Percentiles rank a stretch among this genome's conserved stretches.
Conservation (phyloP, 2,329 filamentous ascomycete genomes). For the Helicocarpus griseus region DNA sequence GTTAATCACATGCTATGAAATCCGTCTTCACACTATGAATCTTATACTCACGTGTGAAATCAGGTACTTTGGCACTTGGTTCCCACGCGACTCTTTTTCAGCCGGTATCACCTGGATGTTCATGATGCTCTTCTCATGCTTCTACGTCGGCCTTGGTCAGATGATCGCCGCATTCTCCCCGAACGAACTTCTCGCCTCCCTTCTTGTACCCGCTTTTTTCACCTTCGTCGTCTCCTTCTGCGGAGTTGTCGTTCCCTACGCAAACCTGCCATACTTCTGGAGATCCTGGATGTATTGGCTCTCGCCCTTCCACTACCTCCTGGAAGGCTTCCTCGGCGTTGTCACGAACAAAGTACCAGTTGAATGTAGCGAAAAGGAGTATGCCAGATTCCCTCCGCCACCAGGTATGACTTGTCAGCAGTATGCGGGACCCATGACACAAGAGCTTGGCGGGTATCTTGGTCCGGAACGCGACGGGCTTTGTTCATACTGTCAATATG, state of each 20-base stretch:
- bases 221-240: conserved; percentile 63
- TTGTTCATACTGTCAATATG: conserved; percentile 57
- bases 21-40: conserved; percentile 6
- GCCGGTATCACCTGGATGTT: conserved; percentile 55
- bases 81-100: conserved; percentile 46
- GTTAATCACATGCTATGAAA: too few relatives aligned
- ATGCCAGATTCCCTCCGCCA: conserved; percentile 52
- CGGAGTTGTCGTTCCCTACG: conserved; percentile 62
- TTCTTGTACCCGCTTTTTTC: conserved; percentile 61
- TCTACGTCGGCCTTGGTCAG: conserved; percentile 56
- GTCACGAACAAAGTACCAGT: conserved; percentile 48
- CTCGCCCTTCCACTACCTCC: conserved; percentile 57
- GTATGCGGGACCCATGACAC: conserved; percentile 48
- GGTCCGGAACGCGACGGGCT: conserved; percentile 43
- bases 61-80: conserved; percentile 47
- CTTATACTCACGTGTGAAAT: conserved; percentile 22
- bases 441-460: conserved; percentile 52
- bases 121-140: conserved; percentile 57
- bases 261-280: conserved; percentile 57
- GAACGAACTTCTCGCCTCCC: conserved; percentile 56
- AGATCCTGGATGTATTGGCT: conserved; percentile 56
- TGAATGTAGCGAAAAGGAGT: conserved; percentile 46
- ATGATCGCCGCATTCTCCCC: conserved; percentile 57
- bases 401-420: conserved; percentile 49
- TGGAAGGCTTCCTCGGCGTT: conserved; percentile 52